phyloP scores from a whole-genome alignment of 2,329 filamentous ascomycete species.

The Fonsecaea monophora region DNA sequence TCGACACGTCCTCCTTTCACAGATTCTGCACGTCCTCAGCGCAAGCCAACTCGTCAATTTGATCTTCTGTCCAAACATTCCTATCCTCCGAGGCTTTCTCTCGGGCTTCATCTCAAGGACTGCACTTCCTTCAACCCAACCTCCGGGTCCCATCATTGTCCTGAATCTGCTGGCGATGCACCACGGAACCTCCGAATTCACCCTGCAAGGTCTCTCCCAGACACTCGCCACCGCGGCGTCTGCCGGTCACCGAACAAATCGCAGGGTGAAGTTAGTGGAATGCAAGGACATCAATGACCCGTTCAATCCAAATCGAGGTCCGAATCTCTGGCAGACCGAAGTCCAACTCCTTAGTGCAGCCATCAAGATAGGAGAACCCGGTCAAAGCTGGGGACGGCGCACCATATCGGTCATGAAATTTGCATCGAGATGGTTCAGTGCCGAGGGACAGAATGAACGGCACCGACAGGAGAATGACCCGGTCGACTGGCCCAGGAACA shows the following conservation, averaged over 20 bases:
- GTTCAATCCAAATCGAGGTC: slow-evolving; percentile 43
- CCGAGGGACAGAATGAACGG: slow-evolving; percentile 51
- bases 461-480: slow-evolving; percentile 1
- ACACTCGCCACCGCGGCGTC: slow-evolving; percentile 52
- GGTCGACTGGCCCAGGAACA: background rate
- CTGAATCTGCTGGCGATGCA: slow-evolving; percentile 53
- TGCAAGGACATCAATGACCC: slow-evolving; percentile 46
- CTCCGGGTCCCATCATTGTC: slow-evolving; percentile 47
- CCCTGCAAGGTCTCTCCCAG: slow-evolving; percentile 56
- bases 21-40: slow-evolving; percentile 72
- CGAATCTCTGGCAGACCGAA: slow-evolving; percentile 55
- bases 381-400: slow-evolving; percentile 64
- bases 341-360: slow-evolving; percentile 69
- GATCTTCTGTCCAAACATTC: slow-evolving; percentile 75
- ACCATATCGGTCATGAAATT: slow-evolving; percentile 65
- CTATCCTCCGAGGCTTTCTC: slow-evolving; percentile 78
- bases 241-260: slow-evolving; percentile 43
- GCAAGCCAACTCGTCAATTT: slow-evolving; percentile 72
- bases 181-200: slow-evolving; percentile 53
- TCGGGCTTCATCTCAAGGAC: slow-evolving; percentile 54
- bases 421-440: slow-evolving; percentile 70
- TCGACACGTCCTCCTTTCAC: slow-evolving; percentile 60
- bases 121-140: slow-evolving; percentile 49
- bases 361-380: slow-evolving; percentile 55
- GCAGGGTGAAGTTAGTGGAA: slow-evolving; percentile 51